Evolutionary conservation across 2,329 filamentous ascomycete species (phyloP).

Genomic region (Elsinoe arachidis): DNA sequence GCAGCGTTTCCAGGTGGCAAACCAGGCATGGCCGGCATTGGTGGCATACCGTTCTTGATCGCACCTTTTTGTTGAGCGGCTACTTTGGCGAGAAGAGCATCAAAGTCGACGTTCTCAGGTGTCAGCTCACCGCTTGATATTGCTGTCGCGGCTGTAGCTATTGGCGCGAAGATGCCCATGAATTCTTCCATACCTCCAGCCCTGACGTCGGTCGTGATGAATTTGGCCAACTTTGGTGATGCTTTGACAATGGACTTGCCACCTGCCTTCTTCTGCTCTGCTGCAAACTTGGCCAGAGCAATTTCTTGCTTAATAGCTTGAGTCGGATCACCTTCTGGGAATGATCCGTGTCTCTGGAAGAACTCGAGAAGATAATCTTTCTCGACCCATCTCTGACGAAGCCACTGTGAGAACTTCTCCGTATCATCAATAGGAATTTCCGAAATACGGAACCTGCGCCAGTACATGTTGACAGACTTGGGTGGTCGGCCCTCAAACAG

Average conservation of each 20-base stretch:
- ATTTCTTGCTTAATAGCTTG: constrained; percentile 29
- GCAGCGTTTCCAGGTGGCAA: constrained; percentile 9
- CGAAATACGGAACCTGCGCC: constrained; percentile 71
- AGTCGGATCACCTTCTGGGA: constrained; percentile 56
- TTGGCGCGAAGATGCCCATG: constrained; percentile 43
- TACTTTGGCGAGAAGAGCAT: constrained; percentile 27
- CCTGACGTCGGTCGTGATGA: constrained; percentile 42
- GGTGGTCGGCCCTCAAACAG: constrained; percentile 79
- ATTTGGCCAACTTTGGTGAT: constrained; percentile 27
- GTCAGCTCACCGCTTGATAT: constrained; percentile 37
- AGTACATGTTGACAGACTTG: constrained; percentile 89
- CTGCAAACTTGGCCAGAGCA: constrained; percentile 26
- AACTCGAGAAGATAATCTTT: constrained; percentile 78
- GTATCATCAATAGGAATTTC: constrained; percentile 69
- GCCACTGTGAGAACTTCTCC: constrained; percentile 67
- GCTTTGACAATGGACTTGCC: constrained; percentile 18
- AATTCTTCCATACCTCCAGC: constrained; percentile 44
- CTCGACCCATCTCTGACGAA: constrained; percentile 73
- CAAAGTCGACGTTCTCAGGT: constrained; percentile 27
- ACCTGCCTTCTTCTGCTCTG: constrained; percentile 25
- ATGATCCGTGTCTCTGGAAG: constrained; percentile 63
- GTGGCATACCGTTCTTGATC: constrained; percentile 21
- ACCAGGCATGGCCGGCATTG: constrained; percentile 7
- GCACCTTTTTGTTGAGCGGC: constrained; percentile 25
- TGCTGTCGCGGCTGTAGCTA: constrained; percentile 43